Base-by-base conservation (phyloP, 345 rosid species). In the Barbarea vulgaris region DNA sequence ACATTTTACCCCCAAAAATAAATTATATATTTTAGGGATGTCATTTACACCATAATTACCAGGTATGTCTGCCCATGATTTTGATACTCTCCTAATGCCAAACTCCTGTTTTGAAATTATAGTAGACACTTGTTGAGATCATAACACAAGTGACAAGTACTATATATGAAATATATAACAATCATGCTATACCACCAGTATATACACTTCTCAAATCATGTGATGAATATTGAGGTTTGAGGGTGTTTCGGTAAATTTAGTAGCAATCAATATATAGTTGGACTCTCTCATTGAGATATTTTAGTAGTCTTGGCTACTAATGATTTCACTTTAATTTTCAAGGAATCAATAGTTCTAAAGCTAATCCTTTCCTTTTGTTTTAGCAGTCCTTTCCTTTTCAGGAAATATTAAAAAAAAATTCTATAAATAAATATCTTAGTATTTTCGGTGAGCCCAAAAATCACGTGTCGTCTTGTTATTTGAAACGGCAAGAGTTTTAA, bases 401-500 rank as follows among this genome's bases (percentile, higher is more conserved):
- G 64, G 57, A 73, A 56, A 72, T 62, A n/a, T n/a, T n/a, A 39
- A 4, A 34, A 9, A 28, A 42, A 39, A 60, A 7, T 7, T 47
- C 42, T 33, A 66, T 24, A 66, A 34, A 74, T 56, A 47, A 34
- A 74, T 56, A 47, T 64, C 46, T 55, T 22, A 22, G 37, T 44
- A 6, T 11, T 24, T 27, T 30, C 41, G 63, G 70, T 64, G 77
- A 30, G 9, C 28, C 65, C 56, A 19, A 41, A 36, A 28, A 50
- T 15, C 79, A 67, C 74, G 74, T 75, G 69, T 59, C 72, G 9
- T 0, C 19, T 48, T 8, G 10, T 36, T 34, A 18, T 57, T 37
- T 75, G 69, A 68, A 50, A 68, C 39, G 56, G 56, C 55, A 51
- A 68, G 79, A 75, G 63, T 59, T 75, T 60, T 31, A 75, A 67